Conservation (phyloP, 1,139 yeast genomes). For the Pichia sp. region DNA sequence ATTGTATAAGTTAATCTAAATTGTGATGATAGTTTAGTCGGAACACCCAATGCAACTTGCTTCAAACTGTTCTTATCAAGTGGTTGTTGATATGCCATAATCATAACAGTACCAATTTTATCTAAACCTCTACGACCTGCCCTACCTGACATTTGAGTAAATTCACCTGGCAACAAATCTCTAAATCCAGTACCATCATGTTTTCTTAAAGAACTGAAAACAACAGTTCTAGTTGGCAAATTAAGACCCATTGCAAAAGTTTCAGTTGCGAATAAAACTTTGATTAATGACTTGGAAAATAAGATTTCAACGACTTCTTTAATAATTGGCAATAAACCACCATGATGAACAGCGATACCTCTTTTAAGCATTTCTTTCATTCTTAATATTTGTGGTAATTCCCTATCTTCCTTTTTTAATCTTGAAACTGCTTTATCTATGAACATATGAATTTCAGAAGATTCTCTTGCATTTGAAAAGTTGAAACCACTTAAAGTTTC, state of each 20-base stretch:
- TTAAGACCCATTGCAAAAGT: slow-evolving; percentile 97
- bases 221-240: slow-evolving; percentile 98
- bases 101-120: slow-evolving; percentile 96
- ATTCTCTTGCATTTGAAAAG: slow-evolving; percentile 76
- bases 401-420: slow-evolving; percentile 85
- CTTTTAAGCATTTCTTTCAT: slow-evolving; percentile 77
- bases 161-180: slow-evolving; percentile 88
- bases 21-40: slow-evolving; percentile 85
- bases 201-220: slow-evolving; percentile 76
- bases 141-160: slow-evolving; percentile 98
- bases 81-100: slow-evolving; percentile 85
- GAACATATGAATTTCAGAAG: slow-evolving; percentile 88
- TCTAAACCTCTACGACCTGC: slow-evolving; percentile 99
- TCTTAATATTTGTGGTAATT: slow-evolving; percentile 81
- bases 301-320: slow-evolving; percentile 92
- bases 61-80: slow-evolving; percentile 50
- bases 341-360: slow-evolving; percentile 97
- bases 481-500: slow-evolving; percentile 68
- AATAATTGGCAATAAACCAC: slow-evolving; percentile 91
- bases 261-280: slow-evolving; percentile 93
- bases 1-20: slow-evolving; percentile 91
- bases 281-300: slow-evolving; percentile 78
- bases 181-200: slow-evolving; percentile 87
- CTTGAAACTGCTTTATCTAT: slow-evolving; percentile 84
- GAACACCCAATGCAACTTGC: slow-evolving; percentile 77